Evolutionary conservation across 176 grass and related monocot species (phyloP).

Genomic region (Paspalum notatum): DNA sequence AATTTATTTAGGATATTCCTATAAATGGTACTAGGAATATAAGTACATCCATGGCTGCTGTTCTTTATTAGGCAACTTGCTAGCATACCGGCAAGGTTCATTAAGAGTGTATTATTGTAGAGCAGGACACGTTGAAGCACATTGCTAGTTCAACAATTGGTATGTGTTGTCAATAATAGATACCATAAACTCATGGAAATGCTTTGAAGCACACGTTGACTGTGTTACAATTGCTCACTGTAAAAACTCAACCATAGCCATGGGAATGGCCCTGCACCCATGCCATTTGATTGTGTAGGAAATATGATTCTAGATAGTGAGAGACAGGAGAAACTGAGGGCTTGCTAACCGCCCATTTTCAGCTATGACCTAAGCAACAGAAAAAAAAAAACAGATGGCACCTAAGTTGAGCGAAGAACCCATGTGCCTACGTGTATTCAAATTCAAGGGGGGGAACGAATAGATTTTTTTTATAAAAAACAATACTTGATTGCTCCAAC

Average conservation of each 20-base stretch:
- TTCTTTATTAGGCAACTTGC: background rate
- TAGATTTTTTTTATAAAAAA: background rate
- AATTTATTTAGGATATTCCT: background rate
- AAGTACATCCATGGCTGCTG: background rate
- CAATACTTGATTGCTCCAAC: background rate
- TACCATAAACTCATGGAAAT: background rate
- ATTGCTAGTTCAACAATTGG: background rate
- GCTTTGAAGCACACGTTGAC: background rate
- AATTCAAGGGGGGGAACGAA: background rate
- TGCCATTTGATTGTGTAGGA: background rate
- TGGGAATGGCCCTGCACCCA: background rate
- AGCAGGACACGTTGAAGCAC: background rate
- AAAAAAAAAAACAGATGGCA: background rate
- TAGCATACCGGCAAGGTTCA: background rate
- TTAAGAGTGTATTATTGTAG: background rate
- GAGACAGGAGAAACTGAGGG: background rate
- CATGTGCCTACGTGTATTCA: background rate
- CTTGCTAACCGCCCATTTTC: background rate
- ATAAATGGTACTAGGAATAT: background rate
- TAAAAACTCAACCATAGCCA: background rate
- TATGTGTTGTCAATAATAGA: background rate
- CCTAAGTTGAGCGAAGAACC: background rate
- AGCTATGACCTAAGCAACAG: constrained; percentile 2
- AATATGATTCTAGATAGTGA: background rate
- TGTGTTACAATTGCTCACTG: background rate